These are phyloP conservation scores for Ustilago bromivora DNA, from an alignment of 1,284 basidiomycete species.

Conservation along the genomic window DNA sequence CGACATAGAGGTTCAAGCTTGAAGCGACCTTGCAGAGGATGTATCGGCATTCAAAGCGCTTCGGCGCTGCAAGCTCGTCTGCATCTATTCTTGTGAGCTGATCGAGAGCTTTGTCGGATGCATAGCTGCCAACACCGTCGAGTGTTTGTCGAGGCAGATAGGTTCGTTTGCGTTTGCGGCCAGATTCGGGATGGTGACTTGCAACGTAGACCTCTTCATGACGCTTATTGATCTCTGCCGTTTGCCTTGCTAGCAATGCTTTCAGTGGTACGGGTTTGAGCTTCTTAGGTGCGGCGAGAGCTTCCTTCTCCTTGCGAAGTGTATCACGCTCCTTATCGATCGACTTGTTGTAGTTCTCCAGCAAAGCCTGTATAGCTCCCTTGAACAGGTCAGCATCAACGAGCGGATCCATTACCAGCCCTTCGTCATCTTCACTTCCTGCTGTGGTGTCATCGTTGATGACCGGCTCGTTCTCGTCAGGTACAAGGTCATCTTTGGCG, in stretches of 20 bases:
- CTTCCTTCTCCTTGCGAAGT: constrained; percentile 36
- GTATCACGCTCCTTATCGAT: constrained; percentile 57
- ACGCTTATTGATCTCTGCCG: constrained; percentile 58
- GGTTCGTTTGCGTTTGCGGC: constrained; percentile 30
- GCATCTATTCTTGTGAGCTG: constrained; percentile 44
- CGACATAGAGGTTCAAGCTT: constrained; percentile 57
- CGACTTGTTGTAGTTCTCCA: constrained; percentile 62
- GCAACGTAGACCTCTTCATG: constrained; percentile 45
- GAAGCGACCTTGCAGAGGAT: constrained; percentile 61
- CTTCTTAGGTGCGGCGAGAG: constrained; percentile 34
- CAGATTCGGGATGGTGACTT: constrained; percentile 28
- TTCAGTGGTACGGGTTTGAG: constrained; percentile 60
- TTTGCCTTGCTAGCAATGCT: constrained; percentile 58
- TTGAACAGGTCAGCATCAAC: constrained; percentile 65
- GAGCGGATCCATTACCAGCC: constrained; percentile 34
- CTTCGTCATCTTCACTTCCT: constrained; percentile 21
- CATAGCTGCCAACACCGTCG: constrained; percentile 56
- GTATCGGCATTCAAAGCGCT: constrained; percentile 49
- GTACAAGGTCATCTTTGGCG: constrained; percentile 25
- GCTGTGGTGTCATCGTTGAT: neutral
- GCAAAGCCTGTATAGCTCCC: constrained; percentile 63
- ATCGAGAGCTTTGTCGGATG: constrained; percentile 45
- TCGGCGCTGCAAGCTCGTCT: constrained; percentile 55
- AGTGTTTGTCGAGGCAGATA: constrained; percentile 61
- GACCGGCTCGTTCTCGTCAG: constrained; percentile 14